Base-by-base conservation (phyloP, 768 basidiomycete genomes). In the Hypholoma sublateritium region DNA sequence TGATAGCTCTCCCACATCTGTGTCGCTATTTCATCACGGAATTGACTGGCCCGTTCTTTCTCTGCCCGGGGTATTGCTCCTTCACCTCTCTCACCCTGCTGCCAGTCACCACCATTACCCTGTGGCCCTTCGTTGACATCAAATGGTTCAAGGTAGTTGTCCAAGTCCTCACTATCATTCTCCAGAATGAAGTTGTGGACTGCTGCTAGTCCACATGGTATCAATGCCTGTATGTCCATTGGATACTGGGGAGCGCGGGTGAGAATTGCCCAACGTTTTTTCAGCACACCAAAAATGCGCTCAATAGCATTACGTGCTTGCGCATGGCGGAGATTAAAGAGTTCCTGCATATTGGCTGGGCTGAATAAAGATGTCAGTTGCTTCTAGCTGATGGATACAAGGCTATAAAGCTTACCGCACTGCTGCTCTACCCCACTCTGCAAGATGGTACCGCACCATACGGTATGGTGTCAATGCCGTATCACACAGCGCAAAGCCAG, bases 291-390 rank as follows among this genome's bases (percentile, higher is more conserved):
- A 69, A 76, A 76, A 32, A 76, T 74, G 13, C 57, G 61, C 57
- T 77, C 73, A 56, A 77, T 62, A 28, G 75, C 66, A 69, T 77
- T 80, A 1, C 65, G 67, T 46, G 68, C 70, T 54, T 64, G 65
- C 8, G 75, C 66, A 66, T 80, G 75, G 19, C 69, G 63, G 3
- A 80, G 66, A 65, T 78, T 80, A 56, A 69, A 79, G 1, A 79
- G 60, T 59, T 80, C 75, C 62, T 78, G 64, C 36, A 66, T 56
- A 41, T 71, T 74, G 50, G 13, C 37, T 36, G 76, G 76, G 36
- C 73, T 74, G n/a, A n/a, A 57, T 17, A 13, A 54, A 50, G 28
- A 46, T 24, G 48, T 35, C 59, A 47, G 50, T 44, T 35, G 56
- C 56, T 28, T 58, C n/a, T 28, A 39, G 25, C n/a, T 54, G 50